These are phyloP conservation scores for Fusarium clavum DNA, from an alignment of 2,329 filamentous ascomycete genomes.

Conservation along the genomic window DNA sequence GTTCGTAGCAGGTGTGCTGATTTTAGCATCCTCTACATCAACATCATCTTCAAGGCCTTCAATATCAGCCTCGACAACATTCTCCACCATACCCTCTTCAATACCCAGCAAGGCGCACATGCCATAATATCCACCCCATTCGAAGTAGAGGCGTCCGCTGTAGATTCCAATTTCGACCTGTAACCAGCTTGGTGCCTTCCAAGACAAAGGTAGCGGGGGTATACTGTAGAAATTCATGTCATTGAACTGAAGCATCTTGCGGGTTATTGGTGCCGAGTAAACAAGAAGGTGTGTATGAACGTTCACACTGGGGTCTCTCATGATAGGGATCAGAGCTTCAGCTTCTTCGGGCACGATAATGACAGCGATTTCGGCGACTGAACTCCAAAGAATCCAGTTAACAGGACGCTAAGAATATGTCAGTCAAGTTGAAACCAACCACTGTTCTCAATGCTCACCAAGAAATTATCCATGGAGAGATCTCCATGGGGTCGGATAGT, in stretches of 20 bases:
- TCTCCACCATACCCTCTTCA: background rate
- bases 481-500: conserved; percentile 41
- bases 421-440: background rate
- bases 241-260: conserved; percentile 69
- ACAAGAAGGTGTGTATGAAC: conserved; percentile 55
- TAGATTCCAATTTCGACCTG: conserved; percentile 69
- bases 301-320: conserved; percentile 45
- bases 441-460: conserved; percentile 23
- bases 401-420: conserved; percentile 56
- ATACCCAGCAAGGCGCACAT: conserved; percentile 52
- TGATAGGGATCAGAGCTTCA: conserved; percentile 61
- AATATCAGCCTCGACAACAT: background rate
- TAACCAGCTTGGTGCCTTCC: conserved; percentile 64
- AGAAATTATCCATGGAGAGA: conserved; percentile 39
- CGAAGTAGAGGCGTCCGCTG: conserved; percentile 70
- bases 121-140: conserved; percentile 58
- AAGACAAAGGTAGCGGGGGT: conserved; percentile 59
- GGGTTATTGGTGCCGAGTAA: conserved; percentile 64
- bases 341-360: conserved; percentile 72
- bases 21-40: background rate
- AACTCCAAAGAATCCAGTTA: conserved; percentile 71
- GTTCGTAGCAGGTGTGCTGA: background rate
- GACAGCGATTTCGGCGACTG: conserved; percentile 59
- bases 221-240: conserved; percentile 63
- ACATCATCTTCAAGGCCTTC: background rate